phyloP scores from a whole-genome alignment of 2,329 filamentous ascomycete genomes.

The Neofusicoccum sp. region DNA sequence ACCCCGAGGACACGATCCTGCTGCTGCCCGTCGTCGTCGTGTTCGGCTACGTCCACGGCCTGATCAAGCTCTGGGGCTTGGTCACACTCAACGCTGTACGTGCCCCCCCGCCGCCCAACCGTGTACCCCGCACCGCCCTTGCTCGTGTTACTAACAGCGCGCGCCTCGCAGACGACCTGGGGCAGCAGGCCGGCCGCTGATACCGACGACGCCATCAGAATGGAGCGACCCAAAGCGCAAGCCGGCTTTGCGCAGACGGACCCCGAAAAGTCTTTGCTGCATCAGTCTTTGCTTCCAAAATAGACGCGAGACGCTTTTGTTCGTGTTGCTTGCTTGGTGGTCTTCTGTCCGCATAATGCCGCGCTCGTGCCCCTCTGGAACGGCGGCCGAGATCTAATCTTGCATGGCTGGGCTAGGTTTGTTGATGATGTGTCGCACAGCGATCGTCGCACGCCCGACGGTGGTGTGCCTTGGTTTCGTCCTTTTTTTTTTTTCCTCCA shows the following conservation, averaged over 20 bases:
- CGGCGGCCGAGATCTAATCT: conserved; percentile 16
- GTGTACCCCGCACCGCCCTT: conserved; percentile 9
- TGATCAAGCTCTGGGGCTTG: conserved; percentile 88
- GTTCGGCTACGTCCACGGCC: conserved; percentile 89
- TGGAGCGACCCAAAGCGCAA: conserved; percentile 23
- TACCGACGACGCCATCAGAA: conserved; percentile 56
- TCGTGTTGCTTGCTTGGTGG: conserved; percentile 8
- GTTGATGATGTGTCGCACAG: conserved; percentile 12
- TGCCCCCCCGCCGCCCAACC: conserved; percentile 17
- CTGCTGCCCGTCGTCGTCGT: conserved; percentile 81
- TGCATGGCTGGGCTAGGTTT: conserved; percentile 9
- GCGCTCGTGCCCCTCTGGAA: conserved; percentile 11
- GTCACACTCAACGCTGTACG: conserved; percentile 59
- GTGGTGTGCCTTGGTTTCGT: background rate
- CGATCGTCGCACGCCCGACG: conserved; percentile 3
- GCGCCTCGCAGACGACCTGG: conserved; percentile 81
- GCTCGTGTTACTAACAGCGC: conserved; percentile 6
- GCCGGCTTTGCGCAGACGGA: conserved; percentile 3
- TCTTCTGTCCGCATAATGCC: conserved; percentile 16
- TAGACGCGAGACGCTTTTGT: conserved; percentile 11
- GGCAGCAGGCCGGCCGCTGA: conserved; percentile 91
- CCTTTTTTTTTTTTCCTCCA: background rate
- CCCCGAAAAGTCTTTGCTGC: conserved; percentile 13
- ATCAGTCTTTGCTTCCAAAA: conserved; percentile 11
- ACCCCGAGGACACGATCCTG: conserved; percentile 71